Conservation (phyloP, 202 grass and related monocot species). For the Hordeum pubiflorum region DNA sequence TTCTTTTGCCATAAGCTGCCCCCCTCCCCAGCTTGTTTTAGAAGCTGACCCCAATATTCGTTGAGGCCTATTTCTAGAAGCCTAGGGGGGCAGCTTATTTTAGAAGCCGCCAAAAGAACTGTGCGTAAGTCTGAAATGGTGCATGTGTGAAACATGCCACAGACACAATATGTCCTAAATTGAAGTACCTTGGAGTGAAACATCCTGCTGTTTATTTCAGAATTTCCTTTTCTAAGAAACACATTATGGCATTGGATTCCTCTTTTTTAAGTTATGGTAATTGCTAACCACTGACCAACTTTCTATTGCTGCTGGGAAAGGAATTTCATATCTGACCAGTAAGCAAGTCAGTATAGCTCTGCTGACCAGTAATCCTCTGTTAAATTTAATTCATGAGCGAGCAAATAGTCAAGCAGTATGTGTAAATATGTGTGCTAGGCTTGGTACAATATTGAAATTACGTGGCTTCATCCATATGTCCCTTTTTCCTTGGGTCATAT, state of each 20-base stretch:
- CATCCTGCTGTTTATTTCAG: background rate
- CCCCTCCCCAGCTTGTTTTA: too few relatives aligned
- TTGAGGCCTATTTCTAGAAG: too few relatives aligned
- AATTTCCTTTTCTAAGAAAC: background rate
- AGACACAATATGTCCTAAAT: background rate
- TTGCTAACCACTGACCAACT: background rate
- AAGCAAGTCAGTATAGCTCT: conserved; percentile 15
- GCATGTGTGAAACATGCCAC: background rate
- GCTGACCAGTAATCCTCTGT: background rate
- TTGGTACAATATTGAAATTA: background rate
- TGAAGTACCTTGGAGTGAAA: background rate
- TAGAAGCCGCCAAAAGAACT: too few relatives aligned
- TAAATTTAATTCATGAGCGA: background rate
- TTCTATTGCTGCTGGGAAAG: background rate
- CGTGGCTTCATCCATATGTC: background rate
- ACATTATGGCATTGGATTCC: background rate
- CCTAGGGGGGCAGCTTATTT: too few relatives aligned
- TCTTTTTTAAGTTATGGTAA: background rate
- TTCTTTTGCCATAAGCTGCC: background rate
- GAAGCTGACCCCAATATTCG: too few relatives aligned
- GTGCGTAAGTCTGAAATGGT: background rate
- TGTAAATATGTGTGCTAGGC: background rate
- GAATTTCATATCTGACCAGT: background rate
- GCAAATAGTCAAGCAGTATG: background rate
- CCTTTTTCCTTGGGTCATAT: background rate